These are phyloP conservation scores for Saturnispora sekii DNA, from an alignment of 805 yeast genomes.

Conservation along the genomic window DNA sequence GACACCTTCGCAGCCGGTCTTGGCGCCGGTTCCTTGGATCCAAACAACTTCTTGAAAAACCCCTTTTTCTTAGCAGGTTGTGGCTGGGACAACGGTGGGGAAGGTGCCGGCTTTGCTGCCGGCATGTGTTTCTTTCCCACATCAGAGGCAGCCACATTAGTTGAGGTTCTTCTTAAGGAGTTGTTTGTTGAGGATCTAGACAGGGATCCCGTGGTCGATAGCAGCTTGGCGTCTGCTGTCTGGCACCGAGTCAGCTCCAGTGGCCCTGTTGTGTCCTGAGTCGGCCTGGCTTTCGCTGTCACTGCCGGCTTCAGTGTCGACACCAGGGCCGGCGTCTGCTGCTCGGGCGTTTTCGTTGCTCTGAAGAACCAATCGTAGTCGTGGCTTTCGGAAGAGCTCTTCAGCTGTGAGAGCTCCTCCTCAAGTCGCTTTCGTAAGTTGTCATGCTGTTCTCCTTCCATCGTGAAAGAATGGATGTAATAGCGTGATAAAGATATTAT, in stretches of 20 bases:
- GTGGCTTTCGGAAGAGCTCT: constrained; percentile 15
- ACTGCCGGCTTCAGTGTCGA: constrained; percentile 1
- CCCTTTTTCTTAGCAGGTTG: constrained; percentile 14
- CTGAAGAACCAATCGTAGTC: constrained; percentile 27
- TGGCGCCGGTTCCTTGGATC: constrained; percentile 8
- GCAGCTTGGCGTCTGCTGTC: constrained; percentile 20
- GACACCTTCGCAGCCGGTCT: no score
- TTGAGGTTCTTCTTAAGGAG: constrained; percentile 21
- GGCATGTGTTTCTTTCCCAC: constrained; percentile 6
- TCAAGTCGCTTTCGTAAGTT: constrained; percentile 22
- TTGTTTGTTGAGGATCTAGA: constrained; percentile 4
- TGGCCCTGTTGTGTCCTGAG: constrained; percentile 8
- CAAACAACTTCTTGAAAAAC: constrained; percentile 23
- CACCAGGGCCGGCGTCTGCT: not conserved
- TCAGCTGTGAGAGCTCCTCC: constrained; percentile 17
- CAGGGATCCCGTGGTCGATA: constrained; percentile 1
- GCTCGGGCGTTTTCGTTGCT: constrained; percentile 5
- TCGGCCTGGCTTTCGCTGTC: not conserved
- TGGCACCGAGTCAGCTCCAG: constrained; percentile 16
- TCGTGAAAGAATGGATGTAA: not conserved
- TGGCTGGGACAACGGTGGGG: not conserved
- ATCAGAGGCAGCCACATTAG: constrained; percentile 19
- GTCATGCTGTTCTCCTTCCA: constrained; percentile 19
- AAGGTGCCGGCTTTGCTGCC: not conserved
- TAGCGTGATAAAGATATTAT: no score